Evolutionary conservation across 2,329 filamentous ascomycete genomes (phyloP).

Genomic region (Pseudocercospora macadamiae): DNA sequence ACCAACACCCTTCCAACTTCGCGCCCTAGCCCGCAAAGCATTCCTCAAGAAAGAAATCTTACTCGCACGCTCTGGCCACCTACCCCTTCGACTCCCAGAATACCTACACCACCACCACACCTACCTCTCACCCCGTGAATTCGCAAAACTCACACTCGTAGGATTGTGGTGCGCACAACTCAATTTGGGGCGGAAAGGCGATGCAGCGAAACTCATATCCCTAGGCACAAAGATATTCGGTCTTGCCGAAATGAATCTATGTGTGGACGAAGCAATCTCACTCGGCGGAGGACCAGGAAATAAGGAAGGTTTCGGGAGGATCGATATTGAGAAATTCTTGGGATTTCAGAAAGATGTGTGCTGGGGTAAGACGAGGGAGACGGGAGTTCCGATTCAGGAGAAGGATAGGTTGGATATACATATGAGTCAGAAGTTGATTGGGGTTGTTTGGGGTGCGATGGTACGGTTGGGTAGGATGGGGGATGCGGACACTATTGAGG

Average conservation of each 20-base stretch:
- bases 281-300: background rate
- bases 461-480: background rate
- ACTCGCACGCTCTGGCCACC: background rate
- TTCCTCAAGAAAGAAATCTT: background rate
- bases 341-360: background rate
- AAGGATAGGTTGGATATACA: background rate
- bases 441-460: background rate
- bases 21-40: no score
- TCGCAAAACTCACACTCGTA: conserved; percentile 1
- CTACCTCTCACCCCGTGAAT: background rate
- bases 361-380: background rate
- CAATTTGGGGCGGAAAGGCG: conserved; percentile 16
- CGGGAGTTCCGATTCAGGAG: background rate
- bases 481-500: no score
- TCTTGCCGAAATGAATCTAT: background rate
- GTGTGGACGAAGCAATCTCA: background rate
- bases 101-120: conserved; percentile 1
- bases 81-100: background rate
- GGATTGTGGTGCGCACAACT: conserved; percentile 10
- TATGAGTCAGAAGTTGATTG: background rate
- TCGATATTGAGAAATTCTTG: conserved; percentile 7
- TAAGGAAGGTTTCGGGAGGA: conserved; percentile 3
- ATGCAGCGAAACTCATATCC: conserved; percentile 11
- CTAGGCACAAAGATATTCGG: conserved; percentile 10
- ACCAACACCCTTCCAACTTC: no score